phyloP scores from a whole-genome alignment of 805 yeast species.

The Osmozyma mogii region DNA sequence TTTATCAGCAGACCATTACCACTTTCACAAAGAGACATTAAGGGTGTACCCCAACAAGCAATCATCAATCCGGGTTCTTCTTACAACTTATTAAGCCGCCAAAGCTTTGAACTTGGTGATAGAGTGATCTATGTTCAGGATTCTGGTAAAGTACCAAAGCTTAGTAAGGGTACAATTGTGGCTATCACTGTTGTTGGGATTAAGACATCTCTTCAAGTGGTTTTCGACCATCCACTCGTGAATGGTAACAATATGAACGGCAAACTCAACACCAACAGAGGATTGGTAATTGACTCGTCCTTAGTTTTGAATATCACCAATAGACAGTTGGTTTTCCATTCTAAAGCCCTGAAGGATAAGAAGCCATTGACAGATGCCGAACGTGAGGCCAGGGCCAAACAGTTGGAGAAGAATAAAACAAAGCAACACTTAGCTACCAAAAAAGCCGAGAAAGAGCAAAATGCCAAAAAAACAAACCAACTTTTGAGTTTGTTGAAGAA shows the following conservation, averaged over 20 bases:
- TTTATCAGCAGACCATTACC: constrained; percentile 38
- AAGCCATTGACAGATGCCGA: constrained; percentile 20
- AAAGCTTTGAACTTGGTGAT: constrained; percentile 80
- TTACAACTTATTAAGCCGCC: constrained; percentile 61
- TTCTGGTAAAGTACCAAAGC: constrained; percentile 83
- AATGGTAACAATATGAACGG: constrained; percentile 82
- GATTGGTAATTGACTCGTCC: constrained; percentile 74
- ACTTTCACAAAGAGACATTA: constrained; percentile 47
- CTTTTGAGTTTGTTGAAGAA: constrained; percentile 23
- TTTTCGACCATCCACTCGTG: constrained; percentile 76
- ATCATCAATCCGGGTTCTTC: constrained; percentile 71
- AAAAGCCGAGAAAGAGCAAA: constrained; percentile 13
- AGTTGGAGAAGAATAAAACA: constrained; percentile 3
- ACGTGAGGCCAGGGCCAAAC: constrained; percentile 3
- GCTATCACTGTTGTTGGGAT: constrained; percentile 52
- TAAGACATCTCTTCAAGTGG: constrained; percentile 60
- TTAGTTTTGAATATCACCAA: constrained; percentile 70
- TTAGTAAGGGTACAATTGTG: constrained; percentile 85
- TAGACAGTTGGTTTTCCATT: constrained; percentile 69
- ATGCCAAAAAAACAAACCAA: constrained; percentile 23
- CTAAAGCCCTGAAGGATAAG: constrained; percentile 48
- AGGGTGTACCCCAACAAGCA: constrained; percentile 80
- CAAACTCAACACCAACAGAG: constrained; percentile 69
- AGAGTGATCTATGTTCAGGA: constrained; percentile 79
- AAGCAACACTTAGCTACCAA: constrained; percentile 29